A percentile compares a stretch with the other conserved stretches of the same genome.
Conservation (phyloP, 192 early-diverging fungal genomes). For the Funneliformis geosporum region DNA sequence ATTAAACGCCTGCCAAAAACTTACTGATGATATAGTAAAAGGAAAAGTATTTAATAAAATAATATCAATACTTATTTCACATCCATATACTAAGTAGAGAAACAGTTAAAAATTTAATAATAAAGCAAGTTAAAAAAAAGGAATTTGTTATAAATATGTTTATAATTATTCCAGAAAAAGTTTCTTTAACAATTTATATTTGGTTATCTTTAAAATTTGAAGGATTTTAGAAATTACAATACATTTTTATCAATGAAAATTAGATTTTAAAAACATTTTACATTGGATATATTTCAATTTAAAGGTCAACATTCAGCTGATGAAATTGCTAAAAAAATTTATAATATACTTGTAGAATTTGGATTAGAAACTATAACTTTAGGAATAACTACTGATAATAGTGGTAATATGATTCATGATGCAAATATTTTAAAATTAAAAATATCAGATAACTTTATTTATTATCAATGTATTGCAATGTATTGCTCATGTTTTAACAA, state of each 20-base stretch:
- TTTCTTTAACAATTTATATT: not conserved
- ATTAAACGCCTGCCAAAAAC: no score
- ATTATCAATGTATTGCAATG: slow-evolving; percentile 1
- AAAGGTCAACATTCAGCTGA: not conserved
- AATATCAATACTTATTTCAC: not conserved
- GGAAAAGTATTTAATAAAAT: not conserved
- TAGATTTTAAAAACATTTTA: slow-evolving; percentile 1
- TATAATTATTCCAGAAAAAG: not conserved
- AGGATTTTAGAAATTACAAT: not conserved
- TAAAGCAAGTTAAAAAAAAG: not conserved
- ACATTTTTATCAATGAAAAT: slow-evolving; percentile 11
- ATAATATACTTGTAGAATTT: slow-evolving; percentile 6
- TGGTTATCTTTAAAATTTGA: not conserved
- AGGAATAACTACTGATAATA: slow-evolving; percentile 5
- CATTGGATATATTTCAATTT: slow-evolving; percentile 17
- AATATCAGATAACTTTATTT: not conserved
- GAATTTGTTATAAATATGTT: not conserved
- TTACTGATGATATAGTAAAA: not conserved
- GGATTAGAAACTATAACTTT: not conserved
- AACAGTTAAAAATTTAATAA: not conserved
- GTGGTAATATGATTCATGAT: not conserved
- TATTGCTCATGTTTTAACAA: not conserved
- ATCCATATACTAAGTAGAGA: not conserved
- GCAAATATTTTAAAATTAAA: not conserved
- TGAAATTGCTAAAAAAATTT: not conserved